Conservation (phyloP, 73 alveolate genomes). For the Paramecium caudatum region DNA sequence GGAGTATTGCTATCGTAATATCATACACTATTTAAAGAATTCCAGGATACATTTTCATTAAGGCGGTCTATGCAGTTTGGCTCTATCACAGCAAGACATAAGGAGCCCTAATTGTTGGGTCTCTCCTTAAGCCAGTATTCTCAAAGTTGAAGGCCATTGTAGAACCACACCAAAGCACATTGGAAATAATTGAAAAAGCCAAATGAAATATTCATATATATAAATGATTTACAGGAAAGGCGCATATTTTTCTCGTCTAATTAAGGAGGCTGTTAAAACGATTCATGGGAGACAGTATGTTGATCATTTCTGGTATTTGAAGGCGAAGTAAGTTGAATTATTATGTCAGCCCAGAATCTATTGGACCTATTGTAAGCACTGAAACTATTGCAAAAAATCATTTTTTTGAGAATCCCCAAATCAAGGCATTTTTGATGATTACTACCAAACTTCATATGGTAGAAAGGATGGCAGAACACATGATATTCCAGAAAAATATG, state of each 20-base stretch:
- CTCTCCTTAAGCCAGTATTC: not conserved
- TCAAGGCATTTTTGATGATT: constrained; percentile 38
- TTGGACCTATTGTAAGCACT: not conserved
- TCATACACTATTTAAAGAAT: not conserved
- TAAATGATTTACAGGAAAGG: constrained; percentile 1
- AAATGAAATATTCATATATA: not conserved
- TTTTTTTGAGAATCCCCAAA: constrained; percentile 4
- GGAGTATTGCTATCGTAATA: not conserved
- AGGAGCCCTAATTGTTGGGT: constrained; percentile 11
- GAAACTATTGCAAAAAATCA: not conserved
- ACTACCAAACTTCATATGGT: constrained; percentile 40
- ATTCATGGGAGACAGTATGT: constrained; percentile 32
- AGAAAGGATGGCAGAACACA: constrained; percentile 60
- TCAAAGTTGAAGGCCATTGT: not conserved
- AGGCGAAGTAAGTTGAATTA: not conserved
- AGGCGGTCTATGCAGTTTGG: not conserved
- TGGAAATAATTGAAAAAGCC: not conserved
- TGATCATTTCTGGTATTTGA: constrained; percentile 55
- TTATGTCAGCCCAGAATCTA: constrained; percentile 1
- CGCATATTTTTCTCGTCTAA: not conserved
- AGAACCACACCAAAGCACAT: not conserved
- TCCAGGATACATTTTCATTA: not conserved
- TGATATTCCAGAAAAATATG: constrained; percentile 63
- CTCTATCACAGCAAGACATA: not conserved
- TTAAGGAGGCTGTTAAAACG: constrained; percentile 36